A percentile compares a stretch with the other conserved stretches of the same genome.
phyloP scores from a whole-genome alignment of 148 eudicot genomes.

The Amaranthus hypochondriacus region DNA sequence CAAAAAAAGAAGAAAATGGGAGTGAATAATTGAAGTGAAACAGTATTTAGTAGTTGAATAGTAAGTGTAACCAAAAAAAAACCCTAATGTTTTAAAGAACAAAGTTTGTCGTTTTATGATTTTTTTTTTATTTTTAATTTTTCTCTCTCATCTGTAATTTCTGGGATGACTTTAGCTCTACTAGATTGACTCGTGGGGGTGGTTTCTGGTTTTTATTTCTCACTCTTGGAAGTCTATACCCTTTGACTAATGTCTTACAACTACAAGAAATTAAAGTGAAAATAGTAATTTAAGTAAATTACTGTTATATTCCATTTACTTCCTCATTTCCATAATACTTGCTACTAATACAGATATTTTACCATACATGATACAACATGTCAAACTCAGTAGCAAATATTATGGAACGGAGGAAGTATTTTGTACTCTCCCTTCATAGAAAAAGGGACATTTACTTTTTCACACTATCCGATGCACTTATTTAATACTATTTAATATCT shows the following conservation, averaged over 20 bases:
- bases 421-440: no score
- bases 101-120: conserved; percentile 30
- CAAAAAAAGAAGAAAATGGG: background rate
- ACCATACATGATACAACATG: no score
- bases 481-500: background rate
- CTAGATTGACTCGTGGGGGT: conserved; percentile 28
- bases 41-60: background rate
- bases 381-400: no score
- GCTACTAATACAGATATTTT: no score
- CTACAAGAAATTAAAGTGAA: background rate
- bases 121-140: background rate
- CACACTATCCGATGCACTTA: no score
- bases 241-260: conserved; percentile 21
- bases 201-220: conserved; percentile 23
- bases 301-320: no score
- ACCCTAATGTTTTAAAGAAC: conserved; percentile 30
- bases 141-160: conserved; percentile 24
- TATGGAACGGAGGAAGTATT: no score
- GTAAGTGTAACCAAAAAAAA: conserved; percentile 7
- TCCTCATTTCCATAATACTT: no score
- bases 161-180: conserved; percentile 15
- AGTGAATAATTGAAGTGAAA: background rate
- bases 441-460: no score
- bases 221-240: background rate
- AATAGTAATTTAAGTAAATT: background rate